These are phyloP conservation scores for Chaetomium olivaceum DNA, from an alignment of 2,329 filamentous ascomycete genomes.

Conservation along the genomic window DNA sequence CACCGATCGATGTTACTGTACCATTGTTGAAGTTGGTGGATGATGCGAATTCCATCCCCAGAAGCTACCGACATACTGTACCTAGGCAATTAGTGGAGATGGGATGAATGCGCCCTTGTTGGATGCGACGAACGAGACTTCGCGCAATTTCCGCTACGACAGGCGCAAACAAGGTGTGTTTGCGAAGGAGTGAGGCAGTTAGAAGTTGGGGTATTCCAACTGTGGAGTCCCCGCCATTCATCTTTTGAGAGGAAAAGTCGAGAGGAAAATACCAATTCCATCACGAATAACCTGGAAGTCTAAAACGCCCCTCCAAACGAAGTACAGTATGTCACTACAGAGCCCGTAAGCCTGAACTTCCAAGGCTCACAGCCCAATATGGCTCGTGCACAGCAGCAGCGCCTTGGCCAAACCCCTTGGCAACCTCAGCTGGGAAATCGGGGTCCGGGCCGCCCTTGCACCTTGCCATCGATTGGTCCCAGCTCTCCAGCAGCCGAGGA, in stretches of 20 bases:
- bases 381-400: slow-evolving; percentile 8
- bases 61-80: too few species aligned
- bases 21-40: not conserved
- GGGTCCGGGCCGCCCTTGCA: not conserved
- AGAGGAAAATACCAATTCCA: too few species aligned
- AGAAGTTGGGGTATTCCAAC: too few species aligned
- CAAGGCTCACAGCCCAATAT: not conserved
- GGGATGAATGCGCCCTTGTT: not conserved
- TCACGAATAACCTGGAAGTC: too few species aligned
- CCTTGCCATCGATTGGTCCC: not conserved
- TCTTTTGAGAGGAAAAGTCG: too few species aligned
- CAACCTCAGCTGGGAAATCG: not conserved
- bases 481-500: not conserved
- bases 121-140: not conserved
- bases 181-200: not conserved
- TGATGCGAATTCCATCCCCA: not conserved
- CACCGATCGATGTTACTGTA: not conserved
- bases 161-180: not conserved
- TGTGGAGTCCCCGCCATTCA: too few species aligned
- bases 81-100: not conserved
- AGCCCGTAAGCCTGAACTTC: too few species aligned
- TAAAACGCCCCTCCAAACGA: too few species aligned
- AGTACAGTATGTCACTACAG: too few species aligned
- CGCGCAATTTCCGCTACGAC: not conserved
- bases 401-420: too few species aligned